A percentile compares a stretch with the other conserved stretches of the same genome.
These are phyloP conservation scores for Diospyros kaki DNA, from an alignment of 148 eudicot genomes.

Conservation along the genomic window DNA sequence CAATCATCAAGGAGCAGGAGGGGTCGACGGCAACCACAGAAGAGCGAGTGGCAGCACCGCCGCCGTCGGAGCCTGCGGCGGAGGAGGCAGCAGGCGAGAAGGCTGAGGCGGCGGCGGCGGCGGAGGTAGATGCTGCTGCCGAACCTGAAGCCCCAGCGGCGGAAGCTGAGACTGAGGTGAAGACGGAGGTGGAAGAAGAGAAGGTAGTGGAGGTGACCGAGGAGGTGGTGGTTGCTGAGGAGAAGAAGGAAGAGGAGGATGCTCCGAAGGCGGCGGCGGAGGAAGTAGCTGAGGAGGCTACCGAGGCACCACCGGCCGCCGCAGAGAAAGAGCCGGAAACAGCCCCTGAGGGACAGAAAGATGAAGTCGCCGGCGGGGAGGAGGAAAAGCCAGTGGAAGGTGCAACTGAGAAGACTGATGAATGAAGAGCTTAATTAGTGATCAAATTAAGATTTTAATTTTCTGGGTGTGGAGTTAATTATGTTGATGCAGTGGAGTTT, in stretches of 20 bases:
- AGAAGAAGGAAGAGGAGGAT: constrained; percentile 9
- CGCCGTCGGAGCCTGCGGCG: neutral
- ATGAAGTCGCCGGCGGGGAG: constrained; percentile 6
- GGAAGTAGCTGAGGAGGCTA: constrained; percentile 8
- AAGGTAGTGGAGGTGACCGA: neutral
- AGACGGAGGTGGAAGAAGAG: constrained; percentile 14
- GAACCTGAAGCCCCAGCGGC: neutral
- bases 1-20: constrained; percentile 8
- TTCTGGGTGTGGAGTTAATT: too few relatives aligned
- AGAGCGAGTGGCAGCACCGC: constrained; percentile 9
- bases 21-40: neutral
- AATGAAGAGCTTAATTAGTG: neutral
- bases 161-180: neutral
- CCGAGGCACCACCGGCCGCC: neutral
- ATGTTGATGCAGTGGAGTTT: too few relatives aligned
- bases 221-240: neutral
- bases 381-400: constrained; percentile 9
- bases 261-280: constrained; percentile 6
- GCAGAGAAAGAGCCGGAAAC: neutral
- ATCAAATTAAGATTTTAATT: neutral
- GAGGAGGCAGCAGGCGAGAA: constrained; percentile 1
- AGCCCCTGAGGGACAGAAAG: constrained; percentile 11
- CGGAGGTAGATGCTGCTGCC: neutral
- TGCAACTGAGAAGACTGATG: constrained; percentile 17
- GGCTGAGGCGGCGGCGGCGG: neutral